Evolutionary conservation across 305 asterid genomes (phyloP).

Genomic region (Solanum chacoense): DNA sequence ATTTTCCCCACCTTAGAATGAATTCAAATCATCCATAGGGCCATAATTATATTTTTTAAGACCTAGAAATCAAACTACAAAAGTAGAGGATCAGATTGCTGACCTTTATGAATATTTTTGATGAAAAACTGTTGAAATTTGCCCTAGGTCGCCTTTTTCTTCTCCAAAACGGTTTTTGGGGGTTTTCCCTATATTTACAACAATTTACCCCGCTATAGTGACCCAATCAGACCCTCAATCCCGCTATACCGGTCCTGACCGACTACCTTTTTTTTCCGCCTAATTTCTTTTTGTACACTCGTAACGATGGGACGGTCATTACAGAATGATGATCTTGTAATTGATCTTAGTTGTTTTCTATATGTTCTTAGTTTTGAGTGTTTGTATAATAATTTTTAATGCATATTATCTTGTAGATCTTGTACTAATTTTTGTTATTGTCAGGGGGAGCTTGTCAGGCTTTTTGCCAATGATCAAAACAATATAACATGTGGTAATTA

Average conservation of each 20-base stretch:
- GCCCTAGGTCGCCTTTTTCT: background rate
- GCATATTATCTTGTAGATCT: conserved; percentile 10
- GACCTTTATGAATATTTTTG: background rate
- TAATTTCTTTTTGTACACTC: background rate
- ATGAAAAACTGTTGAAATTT: background rate
- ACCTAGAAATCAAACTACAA: background rate
- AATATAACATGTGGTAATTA: conserved; percentile 87
- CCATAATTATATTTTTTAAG: background rate
- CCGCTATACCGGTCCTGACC: background rate
- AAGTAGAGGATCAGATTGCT: background rate
- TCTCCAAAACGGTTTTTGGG: background rate
- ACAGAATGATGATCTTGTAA: background rate
- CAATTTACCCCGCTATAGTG: background rate
- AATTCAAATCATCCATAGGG: background rate
- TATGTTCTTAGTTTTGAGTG: background rate
- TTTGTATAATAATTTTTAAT: background rate
- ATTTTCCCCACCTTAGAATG: background rate
- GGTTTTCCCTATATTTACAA: background rate
- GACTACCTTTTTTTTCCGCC: background rate
- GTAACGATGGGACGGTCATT: background rate
- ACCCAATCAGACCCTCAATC: background rate
- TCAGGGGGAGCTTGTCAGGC: conserved; percentile 92
- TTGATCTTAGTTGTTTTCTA: background rate
- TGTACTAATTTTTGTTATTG: conserved; percentile 15
- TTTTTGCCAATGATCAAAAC: conserved; percentile 88